A percentile compares a stretch with the other conserved stretches of the same genome.
Conservation (phyloP, 305 asterid species). For the Coffea humblotiana region DNA sequence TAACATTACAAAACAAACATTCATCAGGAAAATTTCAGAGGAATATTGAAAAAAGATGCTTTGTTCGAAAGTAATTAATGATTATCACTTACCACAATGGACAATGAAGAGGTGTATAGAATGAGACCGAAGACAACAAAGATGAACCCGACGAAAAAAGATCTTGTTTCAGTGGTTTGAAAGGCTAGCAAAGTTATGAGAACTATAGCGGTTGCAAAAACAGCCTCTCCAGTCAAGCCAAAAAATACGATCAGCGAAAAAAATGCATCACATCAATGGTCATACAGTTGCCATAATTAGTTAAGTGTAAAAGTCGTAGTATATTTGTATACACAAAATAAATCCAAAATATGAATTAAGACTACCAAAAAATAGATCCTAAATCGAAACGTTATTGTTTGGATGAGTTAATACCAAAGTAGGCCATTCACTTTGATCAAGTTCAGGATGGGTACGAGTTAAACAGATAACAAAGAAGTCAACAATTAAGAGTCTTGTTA, state of each 20-base stretch:
- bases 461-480: too few species aligned
- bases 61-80: neutral
- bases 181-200: too few species aligned
- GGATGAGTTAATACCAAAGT: too few species aligned
- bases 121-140: constrained; percentile 49
- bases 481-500: too few species aligned
- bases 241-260: too few species aligned
- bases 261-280: neutral
- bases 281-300: neutral
- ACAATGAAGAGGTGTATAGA: constrained; percentile 63
- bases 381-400: too few species aligned
- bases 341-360: too few species aligned
- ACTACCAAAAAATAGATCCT: too few species aligned
- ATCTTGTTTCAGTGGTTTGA: neutral
- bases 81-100: constrained; percentile 31
- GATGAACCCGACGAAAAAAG: constrained; percentile 40
- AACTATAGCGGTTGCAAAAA: neutral
- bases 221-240: neutral
- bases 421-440: too few species aligned
- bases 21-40: neutral
- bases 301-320: too few species aligned
- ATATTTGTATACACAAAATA: too few species aligned
- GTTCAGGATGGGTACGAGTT: too few species aligned
- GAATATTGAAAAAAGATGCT: neutral
- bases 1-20: neutral